These are phyloP conservation scores for Pythium brassicae DNA, from an alignment of 352 stramenopile species.

Conservation along the genomic window DNA sequence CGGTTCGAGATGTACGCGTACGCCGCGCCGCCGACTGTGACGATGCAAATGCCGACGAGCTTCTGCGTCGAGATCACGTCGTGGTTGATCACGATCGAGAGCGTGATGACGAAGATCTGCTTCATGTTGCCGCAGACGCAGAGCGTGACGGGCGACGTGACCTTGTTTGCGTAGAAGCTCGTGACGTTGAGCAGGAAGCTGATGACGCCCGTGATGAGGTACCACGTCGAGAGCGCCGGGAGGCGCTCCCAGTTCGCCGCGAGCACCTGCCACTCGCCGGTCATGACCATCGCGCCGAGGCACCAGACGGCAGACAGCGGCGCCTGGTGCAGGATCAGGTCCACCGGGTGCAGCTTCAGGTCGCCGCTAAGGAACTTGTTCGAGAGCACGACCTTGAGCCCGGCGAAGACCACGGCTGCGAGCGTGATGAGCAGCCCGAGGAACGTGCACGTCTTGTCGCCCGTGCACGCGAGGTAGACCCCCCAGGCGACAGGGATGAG, in stretches of 20 bases:
- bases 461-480: slow-evolving; percentile 79
- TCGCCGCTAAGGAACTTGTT: slow-evolving; percentile 93
- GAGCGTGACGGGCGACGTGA: slow-evolving; percentile 92
- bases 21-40: slow-evolving; percentile 53
- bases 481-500: slow-evolving; percentile 78
- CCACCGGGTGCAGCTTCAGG: slow-evolving; percentile 91
- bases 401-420: slow-evolving; percentile 86
- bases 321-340: slow-evolving; percentile 91
- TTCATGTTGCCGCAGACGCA: slow-evolving; percentile 95
- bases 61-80: slow-evolving; percentile 69
- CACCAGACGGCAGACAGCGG: slow-evolving; percentile 91
- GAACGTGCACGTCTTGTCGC: slow-evolving; percentile 87
- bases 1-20: slow-evolving; percentile 79
- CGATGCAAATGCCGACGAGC: slow-evolving; percentile 60
- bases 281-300: slow-evolving; percentile 75
- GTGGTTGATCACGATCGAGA: slow-evolving; percentile 78
- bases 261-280: slow-evolving; percentile 63
- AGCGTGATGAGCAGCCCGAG: slow-evolving; percentile 89
- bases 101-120: slow-evolving; percentile 85
- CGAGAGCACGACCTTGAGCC: slow-evolving; percentile 90
- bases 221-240: slow-evolving; percentile 57
- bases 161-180: slow-evolving; percentile 93
- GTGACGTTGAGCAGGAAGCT: slow-evolving; percentile 94
- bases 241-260: slow-evolving; percentile 62
- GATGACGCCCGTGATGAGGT: slow-evolving; percentile 83